Base-by-base conservation (phyloP, 1,284 basidiomycete species). In the Farysia itapuensis region DNA sequence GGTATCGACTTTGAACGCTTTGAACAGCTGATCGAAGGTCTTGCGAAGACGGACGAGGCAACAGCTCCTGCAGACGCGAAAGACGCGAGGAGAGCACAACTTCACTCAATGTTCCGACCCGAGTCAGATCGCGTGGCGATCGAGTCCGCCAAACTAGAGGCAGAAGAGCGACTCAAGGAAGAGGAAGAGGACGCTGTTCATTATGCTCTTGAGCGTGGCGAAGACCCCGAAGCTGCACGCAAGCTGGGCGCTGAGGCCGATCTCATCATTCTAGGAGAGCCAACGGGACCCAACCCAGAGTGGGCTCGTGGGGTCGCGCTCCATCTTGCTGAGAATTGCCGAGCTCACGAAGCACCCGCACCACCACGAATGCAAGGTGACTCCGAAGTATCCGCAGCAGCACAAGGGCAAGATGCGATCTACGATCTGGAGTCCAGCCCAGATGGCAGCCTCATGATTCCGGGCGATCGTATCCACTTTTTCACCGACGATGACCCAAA, bases 191-290 rank as follows among this genome's bases (percentile, higher is more conserved):
- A 65, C 32, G 70, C 69, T n/a, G 52, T 75, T 1, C 50, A 61
- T 30, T 58, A 60, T 41, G 73, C 73, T 1, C 16, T 68, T 4
- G 73, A 74, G 30, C 67, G 72, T 6, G 73, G 73, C 25, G 72
- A 74, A 35, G 63, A 72, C 26, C 50, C 71, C 2, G 52, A 60
- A 21, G 42, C 70, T 5, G 70, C 73, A 29, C 52, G 61, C 46
- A 58, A 56, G 37, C 60, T 76, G 3, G 74, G 70, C 14, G 48
- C 54, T n/a, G 74, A 76, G 47, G 66, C 70, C 8, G 74, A 76
- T 28, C 54, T 74, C n/a, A 57, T 74, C 34, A 61, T 76, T 21
- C 48, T 76, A 2, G 74, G 74, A 20, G 74, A 76, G 52, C 70
- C 68, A 19, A 36, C 59, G 28, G 73, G 73, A 9, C 59, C 73